Conservation (phyloP, 495 filamentous ascomycete genomes). For the Astrothelium subdiscretum region DNA sequence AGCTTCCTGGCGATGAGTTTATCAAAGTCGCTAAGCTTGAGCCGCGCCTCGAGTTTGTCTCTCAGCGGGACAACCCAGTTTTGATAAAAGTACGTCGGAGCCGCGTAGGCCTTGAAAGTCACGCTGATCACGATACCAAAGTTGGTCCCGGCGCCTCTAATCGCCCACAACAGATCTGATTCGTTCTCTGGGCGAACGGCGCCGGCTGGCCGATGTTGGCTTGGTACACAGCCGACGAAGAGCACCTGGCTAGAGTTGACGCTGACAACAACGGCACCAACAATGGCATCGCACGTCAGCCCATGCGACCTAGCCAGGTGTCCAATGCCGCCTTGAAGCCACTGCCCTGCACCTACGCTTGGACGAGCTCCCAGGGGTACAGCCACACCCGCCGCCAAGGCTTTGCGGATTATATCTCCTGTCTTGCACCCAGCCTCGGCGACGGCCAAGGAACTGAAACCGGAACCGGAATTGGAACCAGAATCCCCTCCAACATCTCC, state of each 20-base stretch:
- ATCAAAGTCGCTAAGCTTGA: constrained; percentile 36
- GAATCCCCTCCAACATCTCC: constrained; percentile 21
- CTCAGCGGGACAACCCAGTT: constrained; percentile 41
- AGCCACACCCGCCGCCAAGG: constrained; percentile 40
- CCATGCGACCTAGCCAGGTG: constrained; percentile 46
- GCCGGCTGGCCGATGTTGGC: constrained; percentile 34
- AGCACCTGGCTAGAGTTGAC: constrained; percentile 39
- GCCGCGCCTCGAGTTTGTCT: constrained; percentile 28
- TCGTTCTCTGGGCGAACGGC: constrained; percentile 39
- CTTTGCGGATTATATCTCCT: constrained; percentile 42
- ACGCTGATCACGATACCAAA: constrained; percentile 52
- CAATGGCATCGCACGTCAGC: constrained; percentile 49
- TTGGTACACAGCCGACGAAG: constrained; percentile 42
- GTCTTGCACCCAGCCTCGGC: constrained; percentile 45
- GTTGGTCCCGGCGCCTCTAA: constrained; percentile 52
- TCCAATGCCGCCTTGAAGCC: constrained; percentile 56
- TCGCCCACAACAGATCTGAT: constrained; percentile 46
- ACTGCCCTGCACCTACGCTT: constrained; percentile 50
- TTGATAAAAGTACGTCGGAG: constrained; percentile 34
- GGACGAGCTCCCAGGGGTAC: constrained; percentile 50
- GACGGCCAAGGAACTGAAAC: constrained; percentile 33
- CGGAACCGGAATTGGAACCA: constrained; percentile 17
- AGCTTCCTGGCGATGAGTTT: constrained; percentile 32
- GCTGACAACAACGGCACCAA: constrained; percentile 48
- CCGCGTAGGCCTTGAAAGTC: constrained; percentile 39